Base-by-base conservation (phyloP, 371 early-diverging fungal species). In the Chytridium lagenaria region DNA sequence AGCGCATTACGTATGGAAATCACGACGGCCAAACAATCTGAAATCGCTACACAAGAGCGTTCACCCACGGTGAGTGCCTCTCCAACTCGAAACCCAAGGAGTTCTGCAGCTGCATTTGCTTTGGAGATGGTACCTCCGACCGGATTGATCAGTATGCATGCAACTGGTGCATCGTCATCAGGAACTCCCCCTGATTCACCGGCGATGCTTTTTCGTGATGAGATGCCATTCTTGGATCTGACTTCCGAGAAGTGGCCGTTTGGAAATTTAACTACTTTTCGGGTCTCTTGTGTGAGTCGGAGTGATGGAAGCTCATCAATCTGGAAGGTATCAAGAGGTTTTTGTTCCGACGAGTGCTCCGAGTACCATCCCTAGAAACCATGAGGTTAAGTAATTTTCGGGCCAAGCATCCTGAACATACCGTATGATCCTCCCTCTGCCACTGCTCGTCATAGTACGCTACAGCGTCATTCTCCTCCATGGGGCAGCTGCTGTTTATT, bases 291-390 rank as follows among this genome's bases (percentile, higher is more conserved):
- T 23, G 16, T 10, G 5, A 55, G 57, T 7, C 57, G 10, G 26
- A 55, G 57, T 16, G 57, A 55, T 5, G 57, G 57, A 7, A 55
- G 57, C 57, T 55, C 57, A 30, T 55, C 57, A 55, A 55, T 55
- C 30, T 55, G 7, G 57, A 55, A 55, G 5, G 57, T 26, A 7
- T 55, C 57, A 10, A 55, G 26, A 26, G 57, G 57, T 55, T 55
- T 22, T 10, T 19, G 26, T 55, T 26, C 57, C 57, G 16, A 30
- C 49, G 30, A 55, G 30, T 55, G 5, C 22, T 55, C 57, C 7
- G 22, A 16, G 57, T 55, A 55, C 57, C 57, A 55, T 10, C 57
- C 57, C 57, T 55, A 55, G 10, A 26, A 10, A 30, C 26, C 57
- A 19, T 23, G 57, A 23, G 15, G 26, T 55, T 55, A n/a, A n/a